A percentile compares a stretch with the other conserved stretches of the same genome.
These are phyloP conservation scores for Dovyalis caffra DNA, from an alignment of 345 rosid genomes.

Conservation along the genomic window DNA sequence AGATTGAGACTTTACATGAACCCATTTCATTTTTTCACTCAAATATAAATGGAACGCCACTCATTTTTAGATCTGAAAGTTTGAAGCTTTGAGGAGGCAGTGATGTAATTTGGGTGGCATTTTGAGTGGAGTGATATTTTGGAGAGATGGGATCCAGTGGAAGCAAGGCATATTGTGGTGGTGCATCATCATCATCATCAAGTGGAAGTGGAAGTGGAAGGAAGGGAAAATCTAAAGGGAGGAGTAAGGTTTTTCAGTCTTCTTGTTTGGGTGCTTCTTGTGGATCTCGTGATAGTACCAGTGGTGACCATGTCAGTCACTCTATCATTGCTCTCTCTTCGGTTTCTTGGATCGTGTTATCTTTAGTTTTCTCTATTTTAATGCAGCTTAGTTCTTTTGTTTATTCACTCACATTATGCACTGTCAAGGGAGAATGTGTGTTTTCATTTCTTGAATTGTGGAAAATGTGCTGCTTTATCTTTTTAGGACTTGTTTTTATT, in stretches of 20 bases:
- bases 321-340: background rate
- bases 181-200: slow-evolving; percentile 29
- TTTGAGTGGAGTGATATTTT: background rate
- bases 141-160: slow-evolving; percentile 72
- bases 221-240: slow-evolving; percentile 46
- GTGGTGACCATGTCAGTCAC: slow-evolving; percentile 40
- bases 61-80: background rate
- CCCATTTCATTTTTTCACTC: background rate
- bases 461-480: background rate
- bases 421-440: background rate
- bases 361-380: background rate
- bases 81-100: background rate
- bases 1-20: background rate
- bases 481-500: background rate
- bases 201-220: slow-evolving; percentile 27
- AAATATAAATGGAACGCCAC: background rate
- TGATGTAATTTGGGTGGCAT: slow-evolving; percentile 14
- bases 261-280: slow-evolving; percentile 67
- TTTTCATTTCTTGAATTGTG: background rate
- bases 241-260: slow-evolving; percentile 54
- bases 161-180: slow-evolving; percentile 51
- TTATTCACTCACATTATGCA: background rate
- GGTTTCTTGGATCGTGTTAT: background rate
- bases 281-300: slow-evolving; percentile 46
- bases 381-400: background rate